Evolutionary conservation across 495 filamentous ascomycete genomes (phyloP).

Genomic region (Bacidia gigantensis): DNA sequence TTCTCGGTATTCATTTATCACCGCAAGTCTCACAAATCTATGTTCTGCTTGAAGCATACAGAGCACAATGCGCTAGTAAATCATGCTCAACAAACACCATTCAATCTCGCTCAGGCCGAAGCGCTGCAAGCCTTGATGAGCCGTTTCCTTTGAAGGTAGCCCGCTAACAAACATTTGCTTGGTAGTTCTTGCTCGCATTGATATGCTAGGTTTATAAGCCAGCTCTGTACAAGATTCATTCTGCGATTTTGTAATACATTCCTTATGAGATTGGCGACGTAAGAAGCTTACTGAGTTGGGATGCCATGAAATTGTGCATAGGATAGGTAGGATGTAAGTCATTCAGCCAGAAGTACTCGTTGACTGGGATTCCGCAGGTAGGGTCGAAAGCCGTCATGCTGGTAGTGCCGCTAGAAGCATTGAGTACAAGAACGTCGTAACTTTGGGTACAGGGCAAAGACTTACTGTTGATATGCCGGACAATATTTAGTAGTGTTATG

Average conservation of each 20-base stretch:
- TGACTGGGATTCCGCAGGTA: constrained; percentile 37
- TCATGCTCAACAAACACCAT: too few relatives aligned
- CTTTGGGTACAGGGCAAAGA: constrained; percentile 1
- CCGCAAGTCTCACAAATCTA: too few relatives aligned
- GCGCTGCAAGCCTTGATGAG: too few relatives aligned
- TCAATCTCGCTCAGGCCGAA: too few relatives aligned
- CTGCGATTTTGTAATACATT: constrained; percentile 6
- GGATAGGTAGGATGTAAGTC: constrained; percentile 45
- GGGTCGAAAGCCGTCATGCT: constrained; percentile 29
- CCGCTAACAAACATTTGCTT: too few relatives aligned
- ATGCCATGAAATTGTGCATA: constrained; percentile 42
- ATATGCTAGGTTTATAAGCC: too few relatives aligned
- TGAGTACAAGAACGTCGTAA: not conserved
- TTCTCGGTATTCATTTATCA: too few relatives aligned
- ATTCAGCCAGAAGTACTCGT: constrained; percentile 53
- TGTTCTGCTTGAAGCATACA: too few relatives aligned
- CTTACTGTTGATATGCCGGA: constrained; percentile 40
- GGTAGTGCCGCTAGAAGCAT: constrained; percentile 36
- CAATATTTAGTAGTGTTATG: constrained; percentile 44
- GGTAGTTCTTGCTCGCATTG: too few relatives aligned
- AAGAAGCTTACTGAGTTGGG: constrained; percentile 33
- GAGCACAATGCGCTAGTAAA: too few relatives aligned
- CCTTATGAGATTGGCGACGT: not conserved
- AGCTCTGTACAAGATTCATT: too few relatives aligned
- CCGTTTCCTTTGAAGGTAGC: too few relatives aligned